phyloP scores from a whole-genome alignment of 2,329 filamentous ascomycete genomes.

The Periconia digitata region DNA sequence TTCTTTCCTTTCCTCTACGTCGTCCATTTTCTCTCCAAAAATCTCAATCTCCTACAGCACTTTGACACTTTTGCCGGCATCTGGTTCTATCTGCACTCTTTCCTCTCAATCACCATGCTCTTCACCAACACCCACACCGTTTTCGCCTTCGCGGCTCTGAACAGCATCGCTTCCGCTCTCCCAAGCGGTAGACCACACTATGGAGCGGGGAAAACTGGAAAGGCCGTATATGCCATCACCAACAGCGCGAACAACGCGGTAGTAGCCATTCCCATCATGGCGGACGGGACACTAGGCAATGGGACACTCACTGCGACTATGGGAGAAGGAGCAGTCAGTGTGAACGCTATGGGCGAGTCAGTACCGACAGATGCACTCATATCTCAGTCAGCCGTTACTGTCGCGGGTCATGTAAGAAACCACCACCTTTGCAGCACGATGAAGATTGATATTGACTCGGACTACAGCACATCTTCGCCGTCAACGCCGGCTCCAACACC shows the following conservation, averaged over 20 bases:
- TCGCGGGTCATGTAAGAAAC: constrained; percentile 56
- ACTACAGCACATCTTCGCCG: constrained; percentile 56
- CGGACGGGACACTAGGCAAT: constrained; percentile 50
- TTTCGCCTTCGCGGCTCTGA: background rate
- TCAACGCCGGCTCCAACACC: constrained; percentile 48
- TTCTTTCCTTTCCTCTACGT: too few species aligned
- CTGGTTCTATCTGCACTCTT: too few species aligned
- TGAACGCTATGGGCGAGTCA: constrained; percentile 41
- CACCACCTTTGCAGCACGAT: background rate
- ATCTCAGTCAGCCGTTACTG: constrained; percentile 53
- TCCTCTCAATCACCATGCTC: background rate
- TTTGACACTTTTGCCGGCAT: too few species aligned
- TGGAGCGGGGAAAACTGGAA: constrained; percentile 19
- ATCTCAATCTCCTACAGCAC: background rate
- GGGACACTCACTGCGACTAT: constrained; percentile 50
- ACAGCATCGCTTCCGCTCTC: background rate
- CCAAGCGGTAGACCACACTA: background rate
- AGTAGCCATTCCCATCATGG: constrained; percentile 51
- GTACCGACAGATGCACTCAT: constrained; percentile 54
- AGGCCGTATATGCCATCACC: constrained; percentile 59
- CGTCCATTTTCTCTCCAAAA: too few species aligned
- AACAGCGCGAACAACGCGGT: constrained; percentile 55
- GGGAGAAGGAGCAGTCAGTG: constrained; percentile 47
- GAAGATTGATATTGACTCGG: constrained; percentile 25
- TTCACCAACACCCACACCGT: background rate